Base-by-base conservation (phyloP, 2,329 filamentous ascomycete genomes). In the Calonectria henricotiae region DNA sequence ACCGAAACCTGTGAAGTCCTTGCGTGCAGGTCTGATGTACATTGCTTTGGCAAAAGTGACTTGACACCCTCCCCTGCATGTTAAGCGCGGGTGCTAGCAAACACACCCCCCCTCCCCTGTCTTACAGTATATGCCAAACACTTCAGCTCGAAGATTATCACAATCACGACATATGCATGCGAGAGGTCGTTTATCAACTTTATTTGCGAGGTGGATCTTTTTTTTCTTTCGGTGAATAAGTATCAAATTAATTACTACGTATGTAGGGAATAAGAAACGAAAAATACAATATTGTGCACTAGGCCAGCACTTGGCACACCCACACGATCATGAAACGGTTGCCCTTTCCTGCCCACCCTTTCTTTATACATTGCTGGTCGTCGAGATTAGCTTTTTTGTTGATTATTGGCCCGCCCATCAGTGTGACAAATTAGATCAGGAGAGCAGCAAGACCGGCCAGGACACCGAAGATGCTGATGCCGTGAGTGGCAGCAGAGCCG, bases 381-480 rank as follows among this genome's bases (percentile, higher is more conserved):
- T 58, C 51, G 51, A 58, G 51, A 58, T 58, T 58, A 58, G 51
- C 51, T 25, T 47, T 47, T 30, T 44, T 47, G 0, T 23, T 46
- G 58, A 23, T 41, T 64, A 35, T 25, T 43, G 23, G 20, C 60
- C 30, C 20, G 23, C 13, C 4, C 67, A 47, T 32, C 41, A 49
- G 37, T 11, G 62, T 23, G 65, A 60, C 35, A 1, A 51, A 30
- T 41, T 71, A 49, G 62, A 78, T 43, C 30, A 77, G 47, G 54
- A 79, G 47, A 11, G 74, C 78, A 4, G 62, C 71, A 0, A 73
- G 27, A 43, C 73, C 73, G 13, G 77, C 78, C 15, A 79, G n/a
- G 37, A 69, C 75, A 27, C 71, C 69, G 25, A 76, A 47, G 39
- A 76, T 65, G 65, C 66, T 75, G 15, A 71, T 58, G 23, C 62